These are phyloP conservation scores for Trichoderma afroharzianum DNA, from an alignment of 2,329 filamentous ascomycete genomes.

Conservation along the genomic window DNA sequence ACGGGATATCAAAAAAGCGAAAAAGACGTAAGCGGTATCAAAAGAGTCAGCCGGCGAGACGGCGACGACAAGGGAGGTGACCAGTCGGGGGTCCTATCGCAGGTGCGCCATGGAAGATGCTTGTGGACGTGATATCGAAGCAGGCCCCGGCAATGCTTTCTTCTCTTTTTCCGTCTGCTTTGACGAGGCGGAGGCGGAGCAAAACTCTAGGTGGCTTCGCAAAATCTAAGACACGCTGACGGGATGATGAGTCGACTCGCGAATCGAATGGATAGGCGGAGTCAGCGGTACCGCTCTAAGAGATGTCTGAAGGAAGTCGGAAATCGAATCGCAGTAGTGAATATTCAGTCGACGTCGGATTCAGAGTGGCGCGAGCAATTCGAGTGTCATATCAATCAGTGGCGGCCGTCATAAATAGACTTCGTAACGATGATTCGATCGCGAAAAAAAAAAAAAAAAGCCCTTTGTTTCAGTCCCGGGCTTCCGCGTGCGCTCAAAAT, in stretches of 20 bases:
- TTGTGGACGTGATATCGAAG: not conserved
- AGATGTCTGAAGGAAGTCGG: not conserved
- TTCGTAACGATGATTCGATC: not conserved
- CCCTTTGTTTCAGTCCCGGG: not conserved
- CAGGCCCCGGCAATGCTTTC: not conserved
- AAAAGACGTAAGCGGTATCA: not conserved
- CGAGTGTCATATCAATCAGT: not conserved
- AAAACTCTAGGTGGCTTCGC: not conserved
- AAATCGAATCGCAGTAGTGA: not conserved
- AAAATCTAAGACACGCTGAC: not conserved
- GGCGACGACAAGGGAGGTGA: constrained; percentile 11
- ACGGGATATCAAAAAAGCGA: not conserved
- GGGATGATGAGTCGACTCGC: not conserved
- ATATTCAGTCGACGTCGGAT: not conserved
- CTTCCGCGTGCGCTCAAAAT: not conserved
- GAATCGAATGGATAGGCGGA: not conserved
- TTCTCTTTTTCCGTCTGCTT: not conserved
- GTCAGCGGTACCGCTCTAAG: not conserved
- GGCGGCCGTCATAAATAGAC: not conserved
- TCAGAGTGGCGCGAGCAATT: not conserved
- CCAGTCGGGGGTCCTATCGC: constrained; percentile 13
- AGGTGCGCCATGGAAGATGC: constrained; percentile 15
- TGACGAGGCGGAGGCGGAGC: not conserved
- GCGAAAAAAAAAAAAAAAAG: not conserved
- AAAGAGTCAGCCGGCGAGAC: constrained; percentile 5